Percentiles rank a stretch among this genome's conserved stretches.
Conservation (phyloP, 352 stramenopile genomes). For the Globisporangium acanthophoron region DNA sequence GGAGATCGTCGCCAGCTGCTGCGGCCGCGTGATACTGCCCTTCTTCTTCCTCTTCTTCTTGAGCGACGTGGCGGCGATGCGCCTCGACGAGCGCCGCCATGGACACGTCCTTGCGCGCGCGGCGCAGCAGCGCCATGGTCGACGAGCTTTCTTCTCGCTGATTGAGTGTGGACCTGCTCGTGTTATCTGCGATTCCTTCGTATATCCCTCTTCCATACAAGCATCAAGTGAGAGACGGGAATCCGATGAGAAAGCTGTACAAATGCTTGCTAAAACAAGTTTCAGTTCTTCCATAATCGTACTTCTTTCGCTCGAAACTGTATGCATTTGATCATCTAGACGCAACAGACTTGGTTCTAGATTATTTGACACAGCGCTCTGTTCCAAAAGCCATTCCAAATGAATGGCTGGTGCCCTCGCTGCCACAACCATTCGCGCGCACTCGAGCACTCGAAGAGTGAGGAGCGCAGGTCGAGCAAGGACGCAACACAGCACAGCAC, state of each 20-base stretch:
- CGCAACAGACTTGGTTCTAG: too few relatives aligned
- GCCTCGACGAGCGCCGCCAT: slow-evolving; percentile 20
- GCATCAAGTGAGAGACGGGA: too few relatives aligned
- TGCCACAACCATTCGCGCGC: background rate
- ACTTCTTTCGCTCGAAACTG: too few relatives aligned
- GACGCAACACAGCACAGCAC: slow-evolving; percentile 4
- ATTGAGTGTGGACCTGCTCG: slow-evolving; percentile 1
- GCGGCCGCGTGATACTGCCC: background rate
- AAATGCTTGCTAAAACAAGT: too few relatives aligned
- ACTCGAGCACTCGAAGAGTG: background rate
- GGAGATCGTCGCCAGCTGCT: background rate
- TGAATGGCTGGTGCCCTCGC: background rate
- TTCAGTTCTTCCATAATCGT: too few relatives aligned
- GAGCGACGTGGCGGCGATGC: slow-evolving; percentile 10
- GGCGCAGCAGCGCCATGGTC: slow-evolving; percentile 14
- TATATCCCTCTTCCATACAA: too few relatives aligned
- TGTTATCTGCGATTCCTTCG: background rate
- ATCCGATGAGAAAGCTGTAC: too few relatives aligned
- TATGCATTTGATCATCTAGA: too few relatives aligned
- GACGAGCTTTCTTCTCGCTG: slow-evolving; percentile 15
- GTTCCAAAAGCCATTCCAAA: background rate
- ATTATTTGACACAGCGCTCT: too few relatives aligned
- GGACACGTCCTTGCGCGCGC: slow-evolving; percentile 20
- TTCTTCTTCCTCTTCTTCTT: slow-evolving; percentile 3
- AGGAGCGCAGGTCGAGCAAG: slow-evolving; percentile 8